These are phyloP conservation scores for Coprinellus aureogranulatus DNA, from an alignment of 768 basidiomycete genomes.

Conservation along the genomic window DNA sequence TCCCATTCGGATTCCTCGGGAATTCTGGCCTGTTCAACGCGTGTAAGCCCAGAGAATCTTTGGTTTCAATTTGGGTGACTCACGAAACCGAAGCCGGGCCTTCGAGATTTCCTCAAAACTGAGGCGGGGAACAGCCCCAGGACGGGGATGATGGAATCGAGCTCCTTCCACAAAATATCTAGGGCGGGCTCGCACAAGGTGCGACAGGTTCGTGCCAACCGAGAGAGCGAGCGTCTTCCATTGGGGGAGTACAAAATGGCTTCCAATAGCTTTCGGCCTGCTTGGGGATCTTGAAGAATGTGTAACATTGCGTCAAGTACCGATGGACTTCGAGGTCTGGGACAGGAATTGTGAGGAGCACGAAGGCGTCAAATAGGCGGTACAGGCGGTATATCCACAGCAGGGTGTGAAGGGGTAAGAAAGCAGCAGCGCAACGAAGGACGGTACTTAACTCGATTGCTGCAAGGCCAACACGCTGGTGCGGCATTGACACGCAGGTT, in stretches of 20 bases:
- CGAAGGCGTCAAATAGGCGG: not conserved
- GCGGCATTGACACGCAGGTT: conserved; percentile 24
- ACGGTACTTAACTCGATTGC: conserved; percentile 36
- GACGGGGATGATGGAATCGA: conserved; percentile 72
- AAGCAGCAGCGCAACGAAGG: conserved; percentile 24
- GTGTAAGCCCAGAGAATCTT: conserved; percentile 4
- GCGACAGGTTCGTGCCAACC: conserved; percentile 73
- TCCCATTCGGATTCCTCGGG: conserved; percentile 73
- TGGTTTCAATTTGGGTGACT: conserved; percentile 22
- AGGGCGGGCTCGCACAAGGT: conserved; percentile 72
- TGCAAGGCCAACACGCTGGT: conserved; percentile 44
- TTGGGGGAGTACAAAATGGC: conserved; percentile 52
- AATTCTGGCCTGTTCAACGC: conserved; percentile 44
- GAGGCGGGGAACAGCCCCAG: conserved; percentile 68
- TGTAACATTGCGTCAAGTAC: conserved; percentile 36
- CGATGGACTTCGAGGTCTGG: not conserved
- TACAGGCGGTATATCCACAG: not conserved
- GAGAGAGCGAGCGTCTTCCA: conserved; percentile 65
- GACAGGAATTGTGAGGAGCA: not conserved
- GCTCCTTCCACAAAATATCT: conserved; percentile 71
- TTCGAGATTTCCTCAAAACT: conserved; percentile 65
- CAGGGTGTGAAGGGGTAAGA: conserved; percentile 28
- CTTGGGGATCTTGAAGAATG: conserved; percentile 64
- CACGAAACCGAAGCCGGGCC: conserved; percentile 76
- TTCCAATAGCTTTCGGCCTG: conserved; percentile 48